Evolutionary conservation across 2,329 filamentous ascomycete genomes (phyloP).

Genomic region (Sclerotinia glacialis): DNA sequence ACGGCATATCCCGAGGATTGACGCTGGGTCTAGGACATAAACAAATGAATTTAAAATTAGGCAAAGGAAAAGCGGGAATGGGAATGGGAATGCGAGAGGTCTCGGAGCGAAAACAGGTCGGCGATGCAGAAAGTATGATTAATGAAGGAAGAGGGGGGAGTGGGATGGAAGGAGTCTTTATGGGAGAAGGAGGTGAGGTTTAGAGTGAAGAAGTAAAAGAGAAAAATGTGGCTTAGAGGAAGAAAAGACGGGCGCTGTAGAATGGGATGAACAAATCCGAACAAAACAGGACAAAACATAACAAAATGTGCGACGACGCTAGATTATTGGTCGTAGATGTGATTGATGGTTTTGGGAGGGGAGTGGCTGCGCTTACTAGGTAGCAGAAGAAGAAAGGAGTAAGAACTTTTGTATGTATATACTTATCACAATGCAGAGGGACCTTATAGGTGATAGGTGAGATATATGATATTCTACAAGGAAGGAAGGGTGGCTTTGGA

Average conservation of each 20-base stretch:
- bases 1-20: constrained; percentile 61
- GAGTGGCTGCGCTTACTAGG: too few species aligned
- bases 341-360: background rate
- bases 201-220: constrained; percentile 23
- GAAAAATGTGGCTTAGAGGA: background rate
- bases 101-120: constrained; percentile 84
- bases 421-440: too few species aligned
- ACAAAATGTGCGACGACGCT: constrained; percentile 2
- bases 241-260: background rate
- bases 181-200: constrained; percentile 38
- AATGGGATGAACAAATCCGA: too few species aligned
- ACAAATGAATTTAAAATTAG: constrained; percentile 63
- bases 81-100: constrained; percentile 57
- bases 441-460: too few species aligned
- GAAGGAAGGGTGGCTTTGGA: too few species aligned
- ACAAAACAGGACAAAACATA: too few species aligned
- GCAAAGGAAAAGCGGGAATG: constrained; percentile 44
- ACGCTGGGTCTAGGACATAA: constrained; percentile 51
- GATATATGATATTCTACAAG: too few species aligned
- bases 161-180: constrained; percentile 39
- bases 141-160: constrained; percentile 45
- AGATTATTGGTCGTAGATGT: constrained; percentile 1
- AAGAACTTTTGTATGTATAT: constrained; percentile 5
- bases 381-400: too few species aligned
- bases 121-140: constrained; percentile 77